phyloP scores from a whole-genome alignment of 2,329 filamentous ascomycete genomes.

The Malbranchea zuffiana region DNA sequence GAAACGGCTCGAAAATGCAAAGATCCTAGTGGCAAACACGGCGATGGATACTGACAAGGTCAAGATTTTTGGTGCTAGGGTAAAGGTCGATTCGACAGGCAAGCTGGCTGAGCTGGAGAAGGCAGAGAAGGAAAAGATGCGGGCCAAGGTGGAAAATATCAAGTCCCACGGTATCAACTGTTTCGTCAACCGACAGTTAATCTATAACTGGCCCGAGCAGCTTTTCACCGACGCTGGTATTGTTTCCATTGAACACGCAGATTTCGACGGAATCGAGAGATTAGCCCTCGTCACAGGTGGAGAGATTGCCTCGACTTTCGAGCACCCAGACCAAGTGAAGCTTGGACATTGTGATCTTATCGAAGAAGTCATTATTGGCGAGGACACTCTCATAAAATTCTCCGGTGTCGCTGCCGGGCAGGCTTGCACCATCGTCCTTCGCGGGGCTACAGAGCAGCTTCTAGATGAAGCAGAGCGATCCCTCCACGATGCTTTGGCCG shows the following conservation, averaged over 20 bases:
- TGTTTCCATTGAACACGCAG: slow-evolving; percentile 96
- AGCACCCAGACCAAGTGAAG: slow-evolving; percentile 95
- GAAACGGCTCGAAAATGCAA: slow-evolving; percentile 92
- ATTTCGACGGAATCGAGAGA: slow-evolving; percentile 96
- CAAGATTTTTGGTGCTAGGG: slow-evolving; percentile 95
- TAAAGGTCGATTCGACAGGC: slow-evolving; percentile 92
- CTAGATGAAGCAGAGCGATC: slow-evolving; percentile 94
- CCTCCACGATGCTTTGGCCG: slow-evolving; percentile 88
- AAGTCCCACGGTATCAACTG: slow-evolving; percentile 99
- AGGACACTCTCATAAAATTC: slow-evolving; percentile 95
- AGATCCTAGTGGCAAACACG: slow-evolving; percentile 95
- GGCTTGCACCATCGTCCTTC: slow-evolving; percentile 92
- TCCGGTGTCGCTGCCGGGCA: slow-evolving; percentile 88
- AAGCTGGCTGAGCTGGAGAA: slow-evolving; percentile 98
- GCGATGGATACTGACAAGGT: slow-evolving; percentile 99
- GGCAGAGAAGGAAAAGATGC: slow-evolving; percentile 99
- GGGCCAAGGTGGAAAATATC: slow-evolving; percentile 96
- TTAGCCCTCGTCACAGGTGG: slow-evolving; percentile 90
- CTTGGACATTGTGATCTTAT: slow-evolving; percentile 90
- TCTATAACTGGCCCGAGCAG: slow-evolving; percentile 99
- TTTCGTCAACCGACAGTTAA: slow-evolving; percentile 98
- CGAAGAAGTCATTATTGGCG: slow-evolving; percentile 95
- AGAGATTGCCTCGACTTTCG: slow-evolving; percentile 95
- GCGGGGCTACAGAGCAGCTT: slow-evolving; percentile 91
- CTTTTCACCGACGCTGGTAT: slow-evolving; percentile 96